Evolutionary conservation across 228 moss, liverwort and hornwort species (phyloP), one percentile per base, ranked within the genome.

Genomic region (Sphagnum magellanicum): DNA sequence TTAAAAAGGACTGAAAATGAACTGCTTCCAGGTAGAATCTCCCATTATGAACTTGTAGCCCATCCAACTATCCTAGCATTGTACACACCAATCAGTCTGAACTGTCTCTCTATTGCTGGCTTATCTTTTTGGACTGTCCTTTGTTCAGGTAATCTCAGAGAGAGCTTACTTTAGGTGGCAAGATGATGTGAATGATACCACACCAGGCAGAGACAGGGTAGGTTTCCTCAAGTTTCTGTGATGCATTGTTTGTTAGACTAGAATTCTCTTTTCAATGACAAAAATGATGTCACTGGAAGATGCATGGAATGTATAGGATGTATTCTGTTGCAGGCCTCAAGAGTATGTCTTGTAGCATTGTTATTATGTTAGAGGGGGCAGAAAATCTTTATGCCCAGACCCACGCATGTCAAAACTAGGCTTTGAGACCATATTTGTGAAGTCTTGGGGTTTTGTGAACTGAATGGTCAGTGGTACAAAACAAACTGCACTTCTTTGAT

Each of bases 131-230:
- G 60, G 46, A 70, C 75, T 52, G 50, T 12, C 64, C 62, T 73
- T 69, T 71, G 70, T 73, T 64, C 77, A 98, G 93, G 97, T 98
- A 46, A 98, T 98, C 62, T 81, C 79, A 49, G 88, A 98, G 81
- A 61, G 62, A 48, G 88, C 88, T 65, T 98, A 93, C 79, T 10
- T 74, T 32, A 82, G 74, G 65, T 98, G 97, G 97, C 85, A 90
- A 79, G 93, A 98, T 66, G 87, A 93, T 80, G 76, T 93, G 14
- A 85, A 85, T 10, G 93, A 98, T 83, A 72, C 87, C 68, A 98
- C 97, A 68, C 93, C 97, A 77, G 97, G 97, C 81, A 91, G 97
- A 88, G 90, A 91, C 80, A 90, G 85, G 93, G 97, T 98, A 79
- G 65, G 75, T 49, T 59, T 60, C 49, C 72, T 52, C 68, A 50